Evolutionary conservation across 225 moss, liverwort and hornwort species (phyloP).

Genomic region (Pleurozium schreberi): DNA sequence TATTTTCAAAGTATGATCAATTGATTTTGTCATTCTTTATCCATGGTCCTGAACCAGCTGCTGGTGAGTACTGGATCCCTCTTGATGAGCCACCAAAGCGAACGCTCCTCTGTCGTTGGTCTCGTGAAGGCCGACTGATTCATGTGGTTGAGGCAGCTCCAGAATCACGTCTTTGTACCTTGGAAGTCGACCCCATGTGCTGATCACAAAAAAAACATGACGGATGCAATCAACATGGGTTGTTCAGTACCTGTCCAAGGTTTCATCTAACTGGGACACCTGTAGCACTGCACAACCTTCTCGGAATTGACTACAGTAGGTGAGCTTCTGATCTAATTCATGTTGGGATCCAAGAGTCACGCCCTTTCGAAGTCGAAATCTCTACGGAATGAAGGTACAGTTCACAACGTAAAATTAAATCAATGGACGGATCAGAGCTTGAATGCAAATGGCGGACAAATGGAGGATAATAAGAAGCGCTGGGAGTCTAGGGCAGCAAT

Average conservation of each 20-base stretch:
- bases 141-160: background rate
- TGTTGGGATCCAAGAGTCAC: slow-evolving; percentile 4
- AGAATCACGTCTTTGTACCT: background rate
- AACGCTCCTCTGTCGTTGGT: background rate
- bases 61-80: background rate
- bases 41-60: background rate
- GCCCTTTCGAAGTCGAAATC: background rate
- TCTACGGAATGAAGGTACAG: background rate
- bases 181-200: background rate
- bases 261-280: background rate
- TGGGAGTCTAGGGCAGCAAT: background rate
- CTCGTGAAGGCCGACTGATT: background rate
- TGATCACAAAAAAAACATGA: background rate
- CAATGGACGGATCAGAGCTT: background rate
- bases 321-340: background rate
- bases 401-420: background rate
- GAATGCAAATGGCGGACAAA: background rate
- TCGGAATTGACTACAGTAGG: background rate
- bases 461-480: background rate
- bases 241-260: background rate
- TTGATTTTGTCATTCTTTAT: background rate
- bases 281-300: background rate
- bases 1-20: background rate
- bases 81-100: background rate
- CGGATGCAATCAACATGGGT: background rate